Evolutionary conservation across 2,329 filamentous ascomycete species (phyloP), one percentile per base, ranked within the genome.

Genomic region (Alternaria conjuncta): DNA sequence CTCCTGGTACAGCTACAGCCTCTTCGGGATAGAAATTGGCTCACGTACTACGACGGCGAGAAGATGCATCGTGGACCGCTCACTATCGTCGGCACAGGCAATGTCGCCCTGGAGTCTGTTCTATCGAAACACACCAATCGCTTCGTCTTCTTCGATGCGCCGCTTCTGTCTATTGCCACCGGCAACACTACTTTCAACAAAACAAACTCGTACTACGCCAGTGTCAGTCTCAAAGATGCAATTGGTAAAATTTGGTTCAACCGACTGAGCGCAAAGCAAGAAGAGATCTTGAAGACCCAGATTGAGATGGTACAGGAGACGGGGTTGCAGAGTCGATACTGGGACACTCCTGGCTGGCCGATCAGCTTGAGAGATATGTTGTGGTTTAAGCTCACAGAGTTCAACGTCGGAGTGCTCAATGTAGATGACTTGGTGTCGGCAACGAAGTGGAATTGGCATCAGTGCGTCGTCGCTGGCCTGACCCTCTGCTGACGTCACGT

Each of bases 1-100:
- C 84, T 90, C 0, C 67, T 86, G 15, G 72, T 81, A 32, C 85
- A 89, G 59, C 82, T 92, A 0, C 80, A 87, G 59, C 86, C 89
- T 2, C 82, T 93, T 9, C 83, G 89, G 8, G 80, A 86, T 44
- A 82, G 81, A 44, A 85, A 85, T 18, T 92, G 80, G 64, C 74
- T 84, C 4, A 83, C 78, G 30, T 78, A 79, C 63, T 84, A 86
- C 55, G 81, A 86, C 23, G 82, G 88, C 55, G 83, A 57, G 23
- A 74, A 80, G 20, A 73, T 90, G 3, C 76, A 86, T 41, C 73
- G 80, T 20, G 82, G 90, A 1, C 87, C 88, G 1, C 79, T 93
- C 45, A 93, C 90, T 0, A 86, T 93, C 3, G 89, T 93, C 3
- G 89, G 86, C 2, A 92, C 89, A 2, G 91, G 91, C 12, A 86